Base-by-base conservation (phyloP, 257 asterid species). In the Solanum lycopersicoides region DNA sequence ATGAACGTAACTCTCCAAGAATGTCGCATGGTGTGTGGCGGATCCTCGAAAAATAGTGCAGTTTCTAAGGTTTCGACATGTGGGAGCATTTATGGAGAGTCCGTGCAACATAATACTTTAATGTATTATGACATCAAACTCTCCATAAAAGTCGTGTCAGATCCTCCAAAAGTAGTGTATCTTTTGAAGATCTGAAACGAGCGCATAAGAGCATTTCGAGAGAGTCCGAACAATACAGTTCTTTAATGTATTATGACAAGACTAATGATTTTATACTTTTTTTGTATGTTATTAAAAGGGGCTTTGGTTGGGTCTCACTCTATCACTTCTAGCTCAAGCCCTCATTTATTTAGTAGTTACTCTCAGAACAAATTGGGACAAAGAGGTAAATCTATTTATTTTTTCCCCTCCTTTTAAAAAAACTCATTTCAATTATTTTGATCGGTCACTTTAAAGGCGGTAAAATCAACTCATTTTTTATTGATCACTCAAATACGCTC, bases 291-390 rank as follows among this genome's bases (percentile, higher is more conserved):
- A 8, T 73, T 20, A 13, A 72, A 79, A 94, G 97, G 96, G 97
- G 0, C 94, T 95, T 3, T 95, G 98, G 98, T 83, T 86, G 5
- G 98, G 98, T 14, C 89, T 95, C 42, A 86, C 90, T 53, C 91
- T 93, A 11, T 97, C 98, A 8, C 90, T 95, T 42, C 87, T 93
- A 32, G 92, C 90, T n/a, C 98, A 95, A 73, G 93, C 95, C 3
- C 28, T 92, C 37, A 90, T 93, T 89, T 91, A 93, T 74, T 90
- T 92, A 9, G 87, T 92, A 77, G 88, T 93, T 63, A 89, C 94
- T 9, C 30, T 92, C 25, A 28, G 93, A 42, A 95, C 96, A 13
- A 88, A 95, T 25, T 94, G 98, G 95, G 95, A 93, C 28, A 35
- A 84, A 2, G 98, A 94, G 93, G 96, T 94, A 89, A 87, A 42